Evolutionary conservation across 768 basidiomycete genomes (phyloP).

Genomic region (Rhodotorula graminis): DNA sequence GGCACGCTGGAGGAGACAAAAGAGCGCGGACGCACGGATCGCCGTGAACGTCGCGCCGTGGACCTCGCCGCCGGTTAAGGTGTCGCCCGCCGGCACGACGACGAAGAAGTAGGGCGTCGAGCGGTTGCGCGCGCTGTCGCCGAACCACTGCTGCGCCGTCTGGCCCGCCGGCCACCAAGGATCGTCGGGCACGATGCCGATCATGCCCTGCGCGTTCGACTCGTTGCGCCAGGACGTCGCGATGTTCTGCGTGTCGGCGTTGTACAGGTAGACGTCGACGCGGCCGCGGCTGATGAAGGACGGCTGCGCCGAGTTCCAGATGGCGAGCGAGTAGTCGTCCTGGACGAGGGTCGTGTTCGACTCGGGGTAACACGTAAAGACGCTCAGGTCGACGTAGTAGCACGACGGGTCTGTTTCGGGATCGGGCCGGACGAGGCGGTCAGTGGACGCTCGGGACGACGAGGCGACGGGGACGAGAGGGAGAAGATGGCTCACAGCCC

Average conservation of each 20-base stretch:
- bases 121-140: conserved; percentile 50
- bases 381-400: conserved; percentile 56
- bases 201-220: conserved; percentile 55
- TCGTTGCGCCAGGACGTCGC: conserved; percentile 55
- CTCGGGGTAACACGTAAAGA: conserved; percentile 73
- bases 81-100: conserved; percentile 57
- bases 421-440: neutral
- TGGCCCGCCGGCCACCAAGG: conserved; percentile 57
- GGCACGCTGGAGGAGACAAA: neutral
- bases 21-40: conserved; percentile 49
- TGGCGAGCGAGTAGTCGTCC: conserved; percentile 61
- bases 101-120: conserved; percentile 68
- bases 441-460: neutral
- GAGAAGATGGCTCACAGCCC: conserved; percentile 7
- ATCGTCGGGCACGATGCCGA: conserved; percentile 57
- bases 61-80: conserved; percentile 58
- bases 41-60: conserved; percentile 72
- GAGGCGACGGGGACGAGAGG: neutral
- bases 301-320: conserved; percentile 15
- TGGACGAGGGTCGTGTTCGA: conserved; percentile 60
- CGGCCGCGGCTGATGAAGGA: conserved; percentile 41
- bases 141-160: conserved; percentile 44
- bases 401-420: conserved; percentile 45
- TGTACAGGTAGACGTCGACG: conserved; percentile 76
- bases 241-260: conserved; percentile 60